These are phyloP conservation scores for Syncephalis fuscata DNA, from an alignment of 371 early-diverging fungal genomes.

Conservation along the genomic window DNA sequence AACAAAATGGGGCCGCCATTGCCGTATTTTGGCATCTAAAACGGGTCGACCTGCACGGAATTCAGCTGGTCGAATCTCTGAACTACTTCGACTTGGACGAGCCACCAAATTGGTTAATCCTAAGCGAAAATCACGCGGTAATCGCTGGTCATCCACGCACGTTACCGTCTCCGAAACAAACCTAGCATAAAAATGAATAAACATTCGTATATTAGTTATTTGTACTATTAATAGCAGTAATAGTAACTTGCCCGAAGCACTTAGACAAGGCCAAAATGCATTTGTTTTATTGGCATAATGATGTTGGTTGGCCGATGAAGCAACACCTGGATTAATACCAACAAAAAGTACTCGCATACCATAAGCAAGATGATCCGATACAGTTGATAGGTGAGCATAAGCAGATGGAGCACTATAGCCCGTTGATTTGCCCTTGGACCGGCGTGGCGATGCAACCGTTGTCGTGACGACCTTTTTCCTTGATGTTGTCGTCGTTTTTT, in stretches of 20 bases:
- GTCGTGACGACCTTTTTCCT: no score
- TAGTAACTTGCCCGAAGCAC: conserved; percentile 23
- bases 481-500: no score
- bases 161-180: conserved; percentile 20
- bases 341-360: conserved; percentile 56
- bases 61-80: conserved; percentile 35
- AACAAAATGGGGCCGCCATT: conserved; percentile 35
- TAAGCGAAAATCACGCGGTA: conserved; percentile 26
- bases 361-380: conserved; percentile 38
- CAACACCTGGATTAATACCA: conserved; percentile 61
- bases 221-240: no score
- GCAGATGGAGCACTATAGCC: conserved; percentile 10
- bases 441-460: no score
- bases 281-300: conserved; percentile 61
- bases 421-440: no score
- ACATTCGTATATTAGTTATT: background rate
- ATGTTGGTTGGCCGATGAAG: conserved; percentile 33
- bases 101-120: conserved; percentile 54
- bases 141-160: conserved; percentile 26
- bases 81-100: conserved; percentile 29
- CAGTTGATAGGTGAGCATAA: conserved; percentile 13
- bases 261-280: conserved; percentile 62
- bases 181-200: background rate
- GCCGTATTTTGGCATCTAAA: conserved; percentile 36
- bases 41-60: conserved; percentile 36